A percentile compares a stretch with the other conserved stretches of the same genome.
Conservation (phyloP, 2,329 filamentous ascomycete genomes). For the Clarireedia sp. region DNA sequence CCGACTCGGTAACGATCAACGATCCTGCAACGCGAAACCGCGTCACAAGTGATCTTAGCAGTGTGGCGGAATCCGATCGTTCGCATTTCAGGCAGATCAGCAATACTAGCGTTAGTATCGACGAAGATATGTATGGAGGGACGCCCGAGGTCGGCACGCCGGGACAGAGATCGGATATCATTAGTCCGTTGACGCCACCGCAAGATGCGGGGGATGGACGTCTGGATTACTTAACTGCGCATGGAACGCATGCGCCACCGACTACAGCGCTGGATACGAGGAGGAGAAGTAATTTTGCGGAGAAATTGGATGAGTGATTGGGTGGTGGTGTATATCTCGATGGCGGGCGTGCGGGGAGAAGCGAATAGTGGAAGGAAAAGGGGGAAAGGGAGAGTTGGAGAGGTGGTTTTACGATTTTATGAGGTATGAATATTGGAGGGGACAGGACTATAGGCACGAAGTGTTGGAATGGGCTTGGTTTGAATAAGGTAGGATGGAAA, state of each 20-base stretch:
- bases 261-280: neutral
- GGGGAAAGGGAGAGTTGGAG: too few relatives aligned
- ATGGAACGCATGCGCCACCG: neutral
- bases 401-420: too few relatives aligned
- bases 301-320: slow-evolving; percentile 20
- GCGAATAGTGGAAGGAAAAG: too few relatives aligned
- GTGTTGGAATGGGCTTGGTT: too few relatives aligned
- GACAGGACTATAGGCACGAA: too few relatives aligned
- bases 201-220: slow-evolving; percentile 4
- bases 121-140: slow-evolving; percentile 9
- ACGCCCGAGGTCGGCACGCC: neutral
- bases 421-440: too few relatives aligned
- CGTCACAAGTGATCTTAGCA: slow-evolving; percentile 14
- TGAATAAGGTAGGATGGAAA: too few relatives aligned
- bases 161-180: neutral
- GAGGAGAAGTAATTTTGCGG: slow-evolving; percentile 25
- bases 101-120: slow-evolving; percentile 22
- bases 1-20: slow-evolving; percentile 15
- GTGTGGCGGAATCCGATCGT: slow-evolving; percentile 15
- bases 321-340: neutral
- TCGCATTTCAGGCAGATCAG: slow-evolving; percentile 22
- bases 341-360: too few relatives aligned
- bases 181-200: slow-evolving; percentile 21
- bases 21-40: neutral
- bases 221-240: neutral